Base-by-base conservation (phyloP, 2,329 filamentous ascomycete genomes). In the Trichoderma koningii region DNA sequence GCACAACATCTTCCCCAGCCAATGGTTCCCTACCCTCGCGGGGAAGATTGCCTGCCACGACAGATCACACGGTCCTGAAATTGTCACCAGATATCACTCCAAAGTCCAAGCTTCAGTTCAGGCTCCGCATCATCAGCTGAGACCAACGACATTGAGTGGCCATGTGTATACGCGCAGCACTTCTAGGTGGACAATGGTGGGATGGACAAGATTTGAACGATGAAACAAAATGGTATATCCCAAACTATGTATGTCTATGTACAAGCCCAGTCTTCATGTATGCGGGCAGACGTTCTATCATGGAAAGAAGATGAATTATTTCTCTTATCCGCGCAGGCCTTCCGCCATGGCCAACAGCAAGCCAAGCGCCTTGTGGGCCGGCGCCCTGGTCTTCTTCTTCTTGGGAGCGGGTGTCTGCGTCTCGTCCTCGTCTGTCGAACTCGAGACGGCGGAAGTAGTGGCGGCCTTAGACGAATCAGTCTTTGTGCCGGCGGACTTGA, bases 311-410 rank as follows among this genome's bases (percentile, higher is more conserved):
- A 52, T 7, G 19, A 52, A 7, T 9, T 17, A 47, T 47, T 15
- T 23, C 52, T 14, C 28, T 14, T 14, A 38, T 38, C 34, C 34
- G 26, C 7, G 47, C 7, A 62, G 10, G 28, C 59, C 59, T 19
- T 62, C 59, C 17, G 59, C 59, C 59, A 62, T 62, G 12, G 59
- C 59, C 23, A 62, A 7, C 7, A 62, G 38, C 28, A 62, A 41
- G 41, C 48, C 59, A 62, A 62, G 23, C n/a, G 59, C 59, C 48
- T 62, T 62, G 59, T 62, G 59, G 10, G 59, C 59, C n/a, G 59
- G 51, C 17, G 59, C 52, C 23, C 44, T 17, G 0, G 59, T 52
- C 59, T 62, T 62, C 38, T 51, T 61, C 57, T 51, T 61, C 1
- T 26, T 19, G 9, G 57, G 23, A 42, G 38, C 7, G 0, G 59